phyloP scores from a whole-genome alignment of 140 eudicot species.

The Flaveria floridana region DNA sequence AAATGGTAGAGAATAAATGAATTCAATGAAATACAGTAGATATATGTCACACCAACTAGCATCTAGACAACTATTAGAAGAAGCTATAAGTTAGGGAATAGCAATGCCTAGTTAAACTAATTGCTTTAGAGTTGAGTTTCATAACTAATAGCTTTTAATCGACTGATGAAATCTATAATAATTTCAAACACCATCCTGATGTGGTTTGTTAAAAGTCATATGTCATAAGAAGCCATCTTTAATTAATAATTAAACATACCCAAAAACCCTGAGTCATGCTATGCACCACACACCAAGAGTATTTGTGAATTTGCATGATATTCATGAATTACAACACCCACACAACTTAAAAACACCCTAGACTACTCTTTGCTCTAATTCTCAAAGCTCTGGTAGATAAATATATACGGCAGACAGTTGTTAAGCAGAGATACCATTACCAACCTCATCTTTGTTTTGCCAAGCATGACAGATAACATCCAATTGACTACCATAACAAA shows the following conservation, averaged over 20 bases:
- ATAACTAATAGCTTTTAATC: not conserved
- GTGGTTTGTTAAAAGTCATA: not conserved
- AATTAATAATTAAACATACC: not conserved
- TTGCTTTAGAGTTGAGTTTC: conserved; percentile 20
- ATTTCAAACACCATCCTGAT: not conserved
- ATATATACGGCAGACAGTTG: not conserved
- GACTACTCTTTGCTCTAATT: not conserved
- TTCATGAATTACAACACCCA: not conserved
- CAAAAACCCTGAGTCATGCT: not conserved
- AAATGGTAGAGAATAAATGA: conserved; percentile 1
- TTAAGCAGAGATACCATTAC: conserved; percentile 9
- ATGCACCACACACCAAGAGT: conserved; percentile 2
- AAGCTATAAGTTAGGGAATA: conserved; percentile 16
- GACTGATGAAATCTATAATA: not conserved
- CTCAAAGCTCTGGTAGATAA: not conserved
- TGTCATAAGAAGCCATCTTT: not conserved
- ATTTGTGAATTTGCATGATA: not conserved
- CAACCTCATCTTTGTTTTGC: conserved; percentile 12
- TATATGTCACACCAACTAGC: conserved; percentile 2
- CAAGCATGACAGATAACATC: conserved; percentile 14
- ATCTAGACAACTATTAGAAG: not conserved
- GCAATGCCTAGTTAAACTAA: conserved; percentile 7
- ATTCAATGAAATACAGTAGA: not conserved
- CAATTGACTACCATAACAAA: conserved; percentile 14
- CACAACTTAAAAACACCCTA: conserved; percentile 11